Evolutionary conservation across 2,329 filamentous ascomycete genomes (phyloP), one percentile per base, ranked within the genome.

Genomic region (Aureobasidium zeae): DNA sequence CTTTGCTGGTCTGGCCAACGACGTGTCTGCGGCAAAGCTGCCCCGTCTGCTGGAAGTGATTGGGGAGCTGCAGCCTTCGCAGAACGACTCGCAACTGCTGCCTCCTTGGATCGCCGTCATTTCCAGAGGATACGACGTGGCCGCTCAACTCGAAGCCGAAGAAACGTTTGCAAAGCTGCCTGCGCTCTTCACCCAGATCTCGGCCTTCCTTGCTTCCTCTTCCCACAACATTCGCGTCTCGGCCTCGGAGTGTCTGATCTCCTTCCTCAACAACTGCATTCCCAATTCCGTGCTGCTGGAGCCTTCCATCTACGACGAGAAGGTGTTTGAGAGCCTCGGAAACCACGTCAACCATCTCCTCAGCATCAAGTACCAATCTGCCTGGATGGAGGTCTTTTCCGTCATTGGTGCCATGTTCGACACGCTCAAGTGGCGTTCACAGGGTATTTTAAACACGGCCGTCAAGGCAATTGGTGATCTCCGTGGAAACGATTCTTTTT

Each of bases 51-150:
- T 96, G 55, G 87, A 94, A 51, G 87, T 91, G 41, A 94, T 98
- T 53, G 81, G 83, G 10, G 88, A 96, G 60, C 69, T 98, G 52
- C 86, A 89, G 53, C 91, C 91, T 7, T 85, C 87, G 3, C 78
- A 88, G 53, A 94, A 89, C 62, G 91, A 98, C 64, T 89, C 88
- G 2, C 89, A 95, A 63, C 75, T 98, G 22, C 77, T 96, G 3
- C 91, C 91, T 1, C 85, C 91, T 0, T 98, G 91, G 91, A 86
- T 98, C 54, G 91, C 91, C 10, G 91, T 98, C 44, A 66, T 98
- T 16, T 95, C 89, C 10, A 74, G 91, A 62, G 91, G 88, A 5
- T 96, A 95, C 63, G 88, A 95, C 59, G 87, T 96, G 5, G 86
- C 86, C 4, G 83, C 87, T 1, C 86, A 94, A 59, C 74, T 95